phyloP scores from a whole-genome alignment of 495 filamentous ascomycete genomes.

The Pseudotulostoma volvatum region DNA sequence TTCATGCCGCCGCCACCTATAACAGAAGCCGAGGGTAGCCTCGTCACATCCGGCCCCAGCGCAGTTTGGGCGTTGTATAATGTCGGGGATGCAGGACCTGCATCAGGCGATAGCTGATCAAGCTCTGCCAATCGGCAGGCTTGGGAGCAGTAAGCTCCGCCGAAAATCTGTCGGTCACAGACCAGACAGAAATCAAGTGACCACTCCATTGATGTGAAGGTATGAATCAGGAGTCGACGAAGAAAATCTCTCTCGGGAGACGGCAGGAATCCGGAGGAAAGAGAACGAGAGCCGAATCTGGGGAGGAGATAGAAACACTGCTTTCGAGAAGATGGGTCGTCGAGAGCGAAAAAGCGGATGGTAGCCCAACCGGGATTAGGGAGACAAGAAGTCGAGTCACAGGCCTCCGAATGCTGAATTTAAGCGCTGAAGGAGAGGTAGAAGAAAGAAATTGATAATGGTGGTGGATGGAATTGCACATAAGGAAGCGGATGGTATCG shows the following conservation, averaged over 20 bases:
- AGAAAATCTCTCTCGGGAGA: background rate
- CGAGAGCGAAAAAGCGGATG: background rate
- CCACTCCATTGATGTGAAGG: slow-evolving; percentile 51
- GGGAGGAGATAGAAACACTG: background rate
- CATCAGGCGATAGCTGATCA: slow-evolving; percentile 42
- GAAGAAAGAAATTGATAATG: background rate
- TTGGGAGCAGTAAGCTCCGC: slow-evolving; percentile 81
- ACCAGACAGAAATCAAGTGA: slow-evolving; percentile 85
- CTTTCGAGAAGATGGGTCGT: background rate
- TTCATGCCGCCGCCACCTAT: background rate
- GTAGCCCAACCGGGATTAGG: background rate
- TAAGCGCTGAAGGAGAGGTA: background rate
- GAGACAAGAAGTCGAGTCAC: background rate
- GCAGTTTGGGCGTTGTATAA: background rate
- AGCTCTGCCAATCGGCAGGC: slow-evolving; percentile 78
- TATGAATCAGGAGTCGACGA: background rate
- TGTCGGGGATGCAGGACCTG: background rate
- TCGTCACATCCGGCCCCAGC: background rate
- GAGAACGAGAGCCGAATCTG: background rate
- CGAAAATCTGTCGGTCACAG: slow-evolving; percentile 75
- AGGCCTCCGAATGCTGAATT: background rate
- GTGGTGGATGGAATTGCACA: background rate
- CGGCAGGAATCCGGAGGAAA: no score
- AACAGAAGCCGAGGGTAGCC: background rate
- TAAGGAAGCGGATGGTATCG: background rate